Evolutionary conservation across 495 filamentous ascomycete species (phyloP), one percentile per base, ranked within the genome.

Genomic region (Halenospora varia): DNA sequence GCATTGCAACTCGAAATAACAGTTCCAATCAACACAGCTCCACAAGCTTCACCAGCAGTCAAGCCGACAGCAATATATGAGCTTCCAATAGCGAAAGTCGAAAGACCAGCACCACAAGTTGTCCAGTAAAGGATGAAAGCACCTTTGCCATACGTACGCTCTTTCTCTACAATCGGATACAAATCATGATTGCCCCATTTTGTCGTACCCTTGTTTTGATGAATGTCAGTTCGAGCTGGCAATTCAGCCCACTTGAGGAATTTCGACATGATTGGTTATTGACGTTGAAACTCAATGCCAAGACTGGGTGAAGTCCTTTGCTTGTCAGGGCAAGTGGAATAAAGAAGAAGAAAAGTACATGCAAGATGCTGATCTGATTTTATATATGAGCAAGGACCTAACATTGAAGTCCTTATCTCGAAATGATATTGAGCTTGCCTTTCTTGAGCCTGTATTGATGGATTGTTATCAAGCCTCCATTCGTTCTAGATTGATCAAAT

Each of bases 131-230:
- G 41, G 2, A 55, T 6, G 41, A 25, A 55, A 10, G 53, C 53
- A 8, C 53, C 53, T 29, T 39, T 46, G 15, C 53, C 53, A 22
- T 55, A 55, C 2, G 53, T 55, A 11, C 53, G 11, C 42, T 55
- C 53, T 18, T 46, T 19, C 3, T 39, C 40, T 11, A 55, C 42
- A 20, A 55, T 48, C 8, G 53, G 53, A 22, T 55, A 55, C 23
- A 55, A 48, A 17, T 55, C 53, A 18, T 55, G 53, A 25, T 55
- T 55, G 3, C 53, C 53, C 53, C 53, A 55, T 55, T 55, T 48
- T 15, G 53, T 55, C 1, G 53, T 55, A 4, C 53, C 53, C 47
- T 48, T 46, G 25, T 55, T 41, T 23, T 55, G 53, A 40, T 55
- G 47, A 41, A 48, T 55, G 23, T 55, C 53, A 2, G 46, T 41